These are phyloP conservation scores for Metarhizium robertsii DNA, from an alignment of 2,329 filamentous ascomycete genomes.

Conservation along the genomic window DNA sequence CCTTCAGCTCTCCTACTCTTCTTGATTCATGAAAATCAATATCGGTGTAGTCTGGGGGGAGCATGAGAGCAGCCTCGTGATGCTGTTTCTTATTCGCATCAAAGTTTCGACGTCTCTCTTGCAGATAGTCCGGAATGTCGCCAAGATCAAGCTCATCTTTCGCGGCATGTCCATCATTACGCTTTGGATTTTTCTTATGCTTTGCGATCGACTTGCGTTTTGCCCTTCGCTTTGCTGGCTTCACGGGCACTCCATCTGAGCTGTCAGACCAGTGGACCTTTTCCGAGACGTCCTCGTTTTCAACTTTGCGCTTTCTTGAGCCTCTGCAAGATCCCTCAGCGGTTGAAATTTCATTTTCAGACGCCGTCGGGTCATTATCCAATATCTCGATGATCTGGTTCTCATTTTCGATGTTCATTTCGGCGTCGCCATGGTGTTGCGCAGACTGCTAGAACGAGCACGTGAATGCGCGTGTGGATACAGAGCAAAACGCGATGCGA, in stretches of 20 bases:
- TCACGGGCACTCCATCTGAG: conserved; percentile 49
- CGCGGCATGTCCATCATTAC: conserved; percentile 26
- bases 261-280: conserved; percentile 50
- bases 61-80: conserved; percentile 58
- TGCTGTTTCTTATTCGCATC: conserved; percentile 51
- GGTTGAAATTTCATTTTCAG: conserved; percentile 10
- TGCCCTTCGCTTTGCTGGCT: conserved; percentile 30
- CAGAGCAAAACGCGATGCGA: background rate
- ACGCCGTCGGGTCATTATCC: conserved; percentile 15
- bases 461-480: background rate
- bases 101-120: conserved; percentile 58
- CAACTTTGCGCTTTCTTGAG: conserved; percentile 27
- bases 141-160: conserved; percentile 39
- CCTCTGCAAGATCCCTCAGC: conserved; percentile 4
- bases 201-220: conserved; percentile 20
- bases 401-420: conserved; percentile 4
- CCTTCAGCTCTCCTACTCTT: conserved; percentile 33
- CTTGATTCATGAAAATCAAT: conserved; percentile 55
- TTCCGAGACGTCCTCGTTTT: conserved; percentile 24
- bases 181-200: conserved; percentile 14
- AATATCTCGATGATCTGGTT: conserved; percentile 15
- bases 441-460: background rate
- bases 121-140: conserved; percentile 65
- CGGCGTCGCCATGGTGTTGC: conserved; percentile 2
- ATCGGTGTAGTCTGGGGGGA: conserved; percentile 70